Evolutionary conservation across 2,329 filamentous ascomycete genomes (phyloP).

Genomic region (Diaporthe eres): DNA sequence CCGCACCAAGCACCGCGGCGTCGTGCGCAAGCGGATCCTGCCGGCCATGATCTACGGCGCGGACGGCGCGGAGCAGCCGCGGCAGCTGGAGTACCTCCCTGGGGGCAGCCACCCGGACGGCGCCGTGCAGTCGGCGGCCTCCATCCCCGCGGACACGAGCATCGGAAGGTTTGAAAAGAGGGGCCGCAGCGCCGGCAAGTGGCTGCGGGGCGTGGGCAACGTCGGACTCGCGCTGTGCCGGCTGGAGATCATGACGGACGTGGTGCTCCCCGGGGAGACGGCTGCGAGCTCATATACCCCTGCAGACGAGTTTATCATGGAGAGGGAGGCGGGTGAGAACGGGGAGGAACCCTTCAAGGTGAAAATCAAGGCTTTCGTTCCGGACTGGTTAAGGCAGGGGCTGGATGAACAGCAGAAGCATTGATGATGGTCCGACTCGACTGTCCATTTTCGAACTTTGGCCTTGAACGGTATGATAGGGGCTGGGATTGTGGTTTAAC

Average conservation of each 20-base stretch:
- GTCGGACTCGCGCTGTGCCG: constrained; percentile 89
- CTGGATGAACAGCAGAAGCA: constrained; percentile 50
- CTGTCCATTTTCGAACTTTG: background rate
- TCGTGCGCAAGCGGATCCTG: constrained; percentile 90
- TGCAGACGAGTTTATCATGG: constrained; percentile 73
- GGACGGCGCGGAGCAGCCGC: constrained; percentile 52
- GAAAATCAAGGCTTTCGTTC: constrained; percentile 85
- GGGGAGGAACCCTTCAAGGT: constrained; percentile 61
- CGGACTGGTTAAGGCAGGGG: constrained; percentile 75
- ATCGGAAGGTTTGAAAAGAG: constrained; percentile 68
- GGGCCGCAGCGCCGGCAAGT: constrained; percentile 84
- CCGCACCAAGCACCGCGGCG: constrained; percentile 92
- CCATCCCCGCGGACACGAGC: constrained; percentile 60
- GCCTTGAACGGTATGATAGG: background rate
- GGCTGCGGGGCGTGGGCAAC: constrained; percentile 84
- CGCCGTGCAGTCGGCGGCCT: constrained; percentile 47
- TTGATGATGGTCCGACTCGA: constrained; percentile 37
- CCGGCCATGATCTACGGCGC: constrained; percentile 80
- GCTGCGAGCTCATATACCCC: constrained; percentile 73
- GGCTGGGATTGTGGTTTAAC: too few relatives aligned
- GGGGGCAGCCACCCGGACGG: constrained; percentile 42
- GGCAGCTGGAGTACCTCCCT: constrained; percentile 61
- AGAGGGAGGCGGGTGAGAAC: constrained; percentile 57
- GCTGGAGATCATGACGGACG: constrained; percentile 90
- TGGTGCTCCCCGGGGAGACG: constrained; percentile 78